Conservation (phyloP, 192 early-diverging fungal genomes). For the Coemansia sp. region DNA sequence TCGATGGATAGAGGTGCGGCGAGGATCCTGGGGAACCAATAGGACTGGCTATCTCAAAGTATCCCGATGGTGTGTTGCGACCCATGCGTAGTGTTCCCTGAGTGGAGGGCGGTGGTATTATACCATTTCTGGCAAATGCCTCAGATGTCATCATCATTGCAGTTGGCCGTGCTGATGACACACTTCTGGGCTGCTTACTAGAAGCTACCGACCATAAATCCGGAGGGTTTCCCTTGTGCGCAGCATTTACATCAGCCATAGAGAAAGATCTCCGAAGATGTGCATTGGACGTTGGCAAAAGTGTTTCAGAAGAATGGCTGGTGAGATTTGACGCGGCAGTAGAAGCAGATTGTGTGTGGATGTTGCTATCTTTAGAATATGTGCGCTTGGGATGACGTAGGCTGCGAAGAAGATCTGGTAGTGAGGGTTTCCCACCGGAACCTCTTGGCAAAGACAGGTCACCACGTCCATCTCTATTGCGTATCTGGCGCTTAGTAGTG, state of each 20-base stretch:
- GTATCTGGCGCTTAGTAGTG: background rate
- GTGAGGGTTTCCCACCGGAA: background rate
- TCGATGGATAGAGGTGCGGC: background rate
- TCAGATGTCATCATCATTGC: conserved; percentile 38
- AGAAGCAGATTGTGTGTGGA: background rate
- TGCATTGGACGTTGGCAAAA: conserved; percentile 13
- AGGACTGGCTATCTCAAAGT: conserved; percentile 13
- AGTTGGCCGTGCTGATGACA: conserved; percentile 25
- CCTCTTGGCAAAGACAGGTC: too few relatives aligned
- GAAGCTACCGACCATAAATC: background rate
- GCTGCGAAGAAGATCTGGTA: background rate
- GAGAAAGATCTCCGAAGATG: conserved; percentile 1
- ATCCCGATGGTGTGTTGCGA: conserved; percentile 18
- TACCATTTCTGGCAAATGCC: conserved; percentile 31
- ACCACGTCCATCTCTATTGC: background rate
- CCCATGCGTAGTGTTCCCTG: conserved; percentile 26
- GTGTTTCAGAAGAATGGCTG: conserved; percentile 4
- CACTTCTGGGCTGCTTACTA: conserved; percentile 6
- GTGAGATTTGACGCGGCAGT: background rate
- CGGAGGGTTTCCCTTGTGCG: background rate
- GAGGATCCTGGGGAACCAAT: background rate
- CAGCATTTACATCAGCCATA: background rate
- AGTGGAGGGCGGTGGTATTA: conserved; percentile 38
- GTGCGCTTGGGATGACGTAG: background rate
- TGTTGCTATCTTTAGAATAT: background rate